Conservation (phyloP, 345 rosid species). For the Salix suchowensis region DNA sequence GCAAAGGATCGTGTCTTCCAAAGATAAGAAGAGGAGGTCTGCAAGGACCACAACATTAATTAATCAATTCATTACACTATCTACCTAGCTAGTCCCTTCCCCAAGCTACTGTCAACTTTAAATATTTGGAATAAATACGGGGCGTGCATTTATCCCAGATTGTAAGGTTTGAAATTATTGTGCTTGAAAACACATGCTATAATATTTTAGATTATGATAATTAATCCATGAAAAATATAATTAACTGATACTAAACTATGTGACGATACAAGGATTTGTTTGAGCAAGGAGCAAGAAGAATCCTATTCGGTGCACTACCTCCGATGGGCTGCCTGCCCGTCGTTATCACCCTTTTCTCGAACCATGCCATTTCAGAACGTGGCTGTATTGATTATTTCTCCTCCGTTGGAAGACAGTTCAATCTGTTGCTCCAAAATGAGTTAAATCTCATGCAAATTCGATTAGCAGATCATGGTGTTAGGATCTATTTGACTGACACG, state of each 20-base stretch:
- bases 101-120: no score
- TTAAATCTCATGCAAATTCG: conserved; percentile 30
- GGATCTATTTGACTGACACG: conserved; percentile 35
- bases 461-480: conserved; percentile 34
- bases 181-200: no score
- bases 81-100: no score
- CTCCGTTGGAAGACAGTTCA: conserved; percentile 43
- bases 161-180: no score
- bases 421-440: conserved; percentile 45
- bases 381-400: conserved; percentile 49
- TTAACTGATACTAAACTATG: background rate
- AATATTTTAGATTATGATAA: no score
- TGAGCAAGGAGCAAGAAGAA: conserved; percentile 57
- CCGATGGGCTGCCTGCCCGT: conserved; percentile 84
- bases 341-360: conserved; percentile 54
- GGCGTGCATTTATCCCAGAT: no score
- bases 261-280: conserved; percentile 38
- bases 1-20: no score
- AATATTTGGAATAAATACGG: no score
- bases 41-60: no score
- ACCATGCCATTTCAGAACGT: conserved; percentile 32
- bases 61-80: no score
- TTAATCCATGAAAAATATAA: background rate
- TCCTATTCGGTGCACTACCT: conserved; percentile 44
- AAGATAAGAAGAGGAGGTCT: no score